Evolutionary conservation across 2,329 filamentous ascomycete genomes (phyloP).

Genomic region (Diaporthe sp.): DNA sequence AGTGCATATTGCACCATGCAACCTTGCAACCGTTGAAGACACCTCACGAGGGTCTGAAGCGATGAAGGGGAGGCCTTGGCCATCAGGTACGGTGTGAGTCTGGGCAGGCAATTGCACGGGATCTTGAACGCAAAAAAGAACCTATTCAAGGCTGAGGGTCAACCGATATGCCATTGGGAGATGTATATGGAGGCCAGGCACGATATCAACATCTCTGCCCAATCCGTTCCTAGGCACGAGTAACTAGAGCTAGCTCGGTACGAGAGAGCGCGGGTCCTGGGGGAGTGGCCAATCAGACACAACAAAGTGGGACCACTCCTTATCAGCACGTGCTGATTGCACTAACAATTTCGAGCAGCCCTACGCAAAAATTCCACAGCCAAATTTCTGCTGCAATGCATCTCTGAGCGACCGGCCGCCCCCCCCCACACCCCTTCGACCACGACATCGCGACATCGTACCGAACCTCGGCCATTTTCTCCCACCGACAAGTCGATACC

Average conservation of each 20-base stretch:
- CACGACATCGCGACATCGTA: constrained; percentile 29
- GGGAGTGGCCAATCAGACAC: neutral
- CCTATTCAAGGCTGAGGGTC: neutral
- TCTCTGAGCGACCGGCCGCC: neutral
- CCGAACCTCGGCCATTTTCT: constrained; percentile 34
- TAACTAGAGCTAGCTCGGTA: neutral
- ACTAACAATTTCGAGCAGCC: constrained; percentile 31
- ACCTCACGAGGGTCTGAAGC: neutral
- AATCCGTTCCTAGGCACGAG: neutral
- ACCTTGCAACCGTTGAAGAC: neutral
- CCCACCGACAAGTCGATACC: constrained; percentile 32
- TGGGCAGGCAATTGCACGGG: neutral
- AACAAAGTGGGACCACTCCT: neutral
- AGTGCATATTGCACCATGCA: neutral
- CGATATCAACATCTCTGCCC: neutral
- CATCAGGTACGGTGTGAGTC: neutral
- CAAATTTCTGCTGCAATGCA: constrained; percentile 32
- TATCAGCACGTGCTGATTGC: constrained; percentile 33
- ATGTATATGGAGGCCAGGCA: neutral
- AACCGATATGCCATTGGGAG: neutral
- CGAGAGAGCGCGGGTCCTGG: no score
- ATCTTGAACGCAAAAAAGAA: no score
- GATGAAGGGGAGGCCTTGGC: neutral
- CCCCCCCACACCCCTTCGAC: constrained; percentile 28
- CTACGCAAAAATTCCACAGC: constrained; percentile 25